Base-by-base conservation (phyloP, 2,329 filamentous ascomycete species). In the Diaporthe sp. region DNA sequence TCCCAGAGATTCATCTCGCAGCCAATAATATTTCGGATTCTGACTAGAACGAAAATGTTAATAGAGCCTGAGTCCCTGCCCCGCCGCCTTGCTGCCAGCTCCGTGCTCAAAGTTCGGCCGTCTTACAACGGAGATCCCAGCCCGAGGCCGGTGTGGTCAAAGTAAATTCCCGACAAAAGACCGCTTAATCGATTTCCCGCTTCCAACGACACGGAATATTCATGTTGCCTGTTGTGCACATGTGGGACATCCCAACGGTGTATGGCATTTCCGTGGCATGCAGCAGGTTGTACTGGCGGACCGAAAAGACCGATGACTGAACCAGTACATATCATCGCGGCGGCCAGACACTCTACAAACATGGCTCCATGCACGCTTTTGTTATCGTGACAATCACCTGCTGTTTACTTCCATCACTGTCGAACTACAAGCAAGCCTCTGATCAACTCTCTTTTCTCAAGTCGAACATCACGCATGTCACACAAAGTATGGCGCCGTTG, bases 401-500 rank as follows among this genome's bases (percentile, higher is more conserved):
- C 3, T 9, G 4, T 15, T 30, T 6, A 1, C 15, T 42, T 42
- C 8, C 57, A 28, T 17, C 12, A 0, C 38, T 1, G 35, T 17
- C 30, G 17, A 64, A 45, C 58, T 45, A 22, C 4, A n/a, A 1
- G 2, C 13, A 1, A 30, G 9, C 10, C 15, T 45, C 15, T 1
- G 17, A 33, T 22, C 25, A 9, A 2, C 15, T 6, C 13, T 13
- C 5, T 12, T 30, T n/a, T 7, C 8, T 4, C 10, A 30, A 22
- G 25, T 8, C 28, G 9, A 52, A 22, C 54, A n/a, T 38, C 25
- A 15, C 9, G 9, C 30, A 3, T 22, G 25, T 2, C 6, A 12
- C 19, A 2, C 12, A 12, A 7, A 57, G 4, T 55, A 81, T 82
- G 80, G 73, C 80, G 45, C 79, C 81, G 19, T 77, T 87, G 72